Conservation (phyloP, 352 stramenopile genomes). For the Phytophthora uliginosa region DNA sequence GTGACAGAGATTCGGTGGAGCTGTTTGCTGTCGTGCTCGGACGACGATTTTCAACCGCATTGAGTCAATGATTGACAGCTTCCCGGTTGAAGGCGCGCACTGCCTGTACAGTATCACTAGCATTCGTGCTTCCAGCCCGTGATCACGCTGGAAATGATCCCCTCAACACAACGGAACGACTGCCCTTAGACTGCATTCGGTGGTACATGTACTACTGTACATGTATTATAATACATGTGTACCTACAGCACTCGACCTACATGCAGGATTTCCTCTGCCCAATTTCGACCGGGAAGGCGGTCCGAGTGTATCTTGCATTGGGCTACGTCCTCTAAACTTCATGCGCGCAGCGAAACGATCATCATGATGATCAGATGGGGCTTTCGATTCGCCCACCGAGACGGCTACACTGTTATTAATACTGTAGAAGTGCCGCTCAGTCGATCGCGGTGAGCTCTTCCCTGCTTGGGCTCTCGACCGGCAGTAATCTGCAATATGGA, state of each 20-base stretch:
- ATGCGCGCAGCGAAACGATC: conserved; percentile 3
- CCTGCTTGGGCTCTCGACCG: conserved; percentile 1
- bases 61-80: conserved; percentile 7
- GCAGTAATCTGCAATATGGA: conserved; percentile 29
- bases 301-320: background rate
- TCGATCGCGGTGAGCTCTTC: conserved; percentile 11
- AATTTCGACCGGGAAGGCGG: no score
- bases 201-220: background rate
- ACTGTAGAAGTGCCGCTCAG: conserved; percentile 3
- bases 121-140: conserved; percentile 1
- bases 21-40: background rate
- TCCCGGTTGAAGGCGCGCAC: conserved; percentile 16
- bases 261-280: background rate
- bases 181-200: background rate
- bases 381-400: conserved; percentile 27
- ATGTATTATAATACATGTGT: no score
- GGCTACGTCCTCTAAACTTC: background rate
- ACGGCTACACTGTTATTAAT: background rate
- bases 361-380: conserved; percentile 20
- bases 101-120: conserved; percentile 4
- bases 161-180: background rate
- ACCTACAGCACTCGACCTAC: background rate
- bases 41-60: conserved; percentile 7
- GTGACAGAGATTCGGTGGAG: conserved; percentile 23
- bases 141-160: conserved; percentile 9